Evolutionary conservation across 1,284 basidiomycete genomes (phyloP).

Genomic region (Apiotrichum montevideense): DNA sequence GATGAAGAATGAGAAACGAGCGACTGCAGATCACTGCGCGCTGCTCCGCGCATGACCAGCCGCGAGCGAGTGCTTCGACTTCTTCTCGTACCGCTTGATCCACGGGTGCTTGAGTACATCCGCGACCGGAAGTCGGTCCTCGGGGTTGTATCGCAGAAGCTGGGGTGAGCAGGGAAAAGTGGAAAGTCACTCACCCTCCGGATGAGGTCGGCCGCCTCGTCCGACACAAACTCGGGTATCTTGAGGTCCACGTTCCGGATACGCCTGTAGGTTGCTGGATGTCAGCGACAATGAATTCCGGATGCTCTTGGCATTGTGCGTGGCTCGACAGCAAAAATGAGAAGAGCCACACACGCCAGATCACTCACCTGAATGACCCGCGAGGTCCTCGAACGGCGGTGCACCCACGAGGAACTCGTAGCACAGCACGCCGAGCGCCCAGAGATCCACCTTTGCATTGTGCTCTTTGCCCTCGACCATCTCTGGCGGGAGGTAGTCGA

Average conservation of each 20-base stretch:
- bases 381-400: constrained; percentile 85
- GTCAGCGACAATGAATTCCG: not conserved
- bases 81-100: constrained; percentile 69
- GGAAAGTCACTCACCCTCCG: constrained; percentile 49
- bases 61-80: constrained; percentile 8
- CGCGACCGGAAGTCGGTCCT: constrained; percentile 69
- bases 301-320: not conserved
- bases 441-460: constrained; percentile 60
- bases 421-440: constrained; percentile 92
- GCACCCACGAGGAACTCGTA: constrained; percentile 91
- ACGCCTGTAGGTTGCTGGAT: constrained; percentile 72
- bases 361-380: constrained; percentile 60
- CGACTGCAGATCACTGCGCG: constrained; percentile 1
- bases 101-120: constrained; percentile 86
- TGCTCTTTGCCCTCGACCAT: constrained; percentile 78
- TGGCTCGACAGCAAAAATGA: no score
- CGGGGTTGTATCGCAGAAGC: constrained; percentile 82
- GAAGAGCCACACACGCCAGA: not conserved
- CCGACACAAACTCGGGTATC: constrained; percentile 61
- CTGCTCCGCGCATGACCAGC: constrained; percentile 3
- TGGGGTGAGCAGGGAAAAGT: constrained; percentile 37
- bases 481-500: constrained; percentile 96
- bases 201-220: constrained; percentile 64
- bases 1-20: not conserved
- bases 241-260: constrained; percentile 63